Conservation (phyloP, 139 green algal species). For the Chlorella sp. region DNA sequence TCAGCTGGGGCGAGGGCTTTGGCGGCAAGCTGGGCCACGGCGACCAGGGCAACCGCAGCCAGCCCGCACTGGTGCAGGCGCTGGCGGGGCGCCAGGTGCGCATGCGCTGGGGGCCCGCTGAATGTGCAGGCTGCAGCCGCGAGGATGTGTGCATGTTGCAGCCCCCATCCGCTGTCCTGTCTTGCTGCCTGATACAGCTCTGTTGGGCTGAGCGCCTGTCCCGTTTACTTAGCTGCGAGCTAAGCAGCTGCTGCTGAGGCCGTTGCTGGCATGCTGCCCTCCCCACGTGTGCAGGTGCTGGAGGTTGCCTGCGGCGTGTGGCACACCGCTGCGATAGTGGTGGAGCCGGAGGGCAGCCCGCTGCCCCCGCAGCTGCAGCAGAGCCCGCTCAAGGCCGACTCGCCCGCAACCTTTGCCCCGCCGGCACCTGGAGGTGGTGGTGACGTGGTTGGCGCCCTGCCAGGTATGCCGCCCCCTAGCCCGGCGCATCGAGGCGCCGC, state of each 20-base stretch:
- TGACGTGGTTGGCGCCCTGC: neutral
- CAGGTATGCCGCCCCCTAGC: conserved; percentile 5
- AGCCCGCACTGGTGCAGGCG: conserved; percentile 54
- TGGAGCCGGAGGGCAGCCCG: conserved; percentile 11
- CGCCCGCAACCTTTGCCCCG: neutral
- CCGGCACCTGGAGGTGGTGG: neutral
- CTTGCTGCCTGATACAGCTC: too few relatives aligned
- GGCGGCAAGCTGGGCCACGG: conserved; percentile 90
- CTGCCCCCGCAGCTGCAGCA: neutral
- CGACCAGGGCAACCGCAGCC: conserved; percentile 31
- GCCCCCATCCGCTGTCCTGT: too few relatives aligned
- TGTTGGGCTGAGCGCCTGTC: too few relatives aligned
- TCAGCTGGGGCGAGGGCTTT: conserved; percentile 94
- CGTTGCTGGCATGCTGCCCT: too few relatives aligned
- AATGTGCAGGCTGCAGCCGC: too few relatives aligned
- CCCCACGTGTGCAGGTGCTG: conserved; percentile 37
- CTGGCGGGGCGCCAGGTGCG: conserved; percentile 38
- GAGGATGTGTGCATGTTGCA: too few relatives aligned
- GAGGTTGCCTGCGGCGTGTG: conserved; percentile 87
- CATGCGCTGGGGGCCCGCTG: too few relatives aligned
- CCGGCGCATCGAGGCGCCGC: neutral
- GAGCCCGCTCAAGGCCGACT: conserved; percentile 13
- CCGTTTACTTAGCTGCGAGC: too few relatives aligned
- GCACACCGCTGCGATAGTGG: conserved; percentile 87
- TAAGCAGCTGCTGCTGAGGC: too few relatives aligned